These are phyloP conservation scores for Ophiostoma tasmaniense DNA, from an alignment of 2,329 filamentous ascomycete genomes.

Conservation along the genomic window DNA sequence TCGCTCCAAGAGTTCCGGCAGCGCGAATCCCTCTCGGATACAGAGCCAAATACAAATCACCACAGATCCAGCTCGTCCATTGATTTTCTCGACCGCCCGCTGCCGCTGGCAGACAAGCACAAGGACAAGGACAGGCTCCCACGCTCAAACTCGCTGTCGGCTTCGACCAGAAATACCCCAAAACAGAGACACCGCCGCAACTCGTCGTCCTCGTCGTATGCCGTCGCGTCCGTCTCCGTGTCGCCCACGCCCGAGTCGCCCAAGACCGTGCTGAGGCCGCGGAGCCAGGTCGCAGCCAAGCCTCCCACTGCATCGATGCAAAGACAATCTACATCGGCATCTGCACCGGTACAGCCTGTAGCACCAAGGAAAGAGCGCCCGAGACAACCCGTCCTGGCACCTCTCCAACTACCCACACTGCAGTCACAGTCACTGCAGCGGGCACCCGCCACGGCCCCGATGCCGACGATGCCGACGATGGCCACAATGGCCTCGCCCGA, in stretches of 20 bases:
- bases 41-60: background rate
- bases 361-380: background rate
- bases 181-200: background rate
- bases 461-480: background rate
- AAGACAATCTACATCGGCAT: too few species aligned
- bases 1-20: background rate
- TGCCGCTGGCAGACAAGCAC: background rate
- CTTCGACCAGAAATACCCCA: background rate
- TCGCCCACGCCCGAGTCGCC: too few species aligned
- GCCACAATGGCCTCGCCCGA: too few species aligned
- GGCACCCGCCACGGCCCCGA: background rate
- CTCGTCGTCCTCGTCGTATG: constrained; percentile 2
- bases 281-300: too few species aligned
- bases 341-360: too few species aligned
- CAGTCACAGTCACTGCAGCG: background rate
- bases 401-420: background rate
- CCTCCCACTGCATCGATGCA: too few species aligned
- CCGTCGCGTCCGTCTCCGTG: constrained; percentile 6
- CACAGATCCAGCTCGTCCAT: background rate
- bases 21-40: background rate
- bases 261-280: too few species aligned
- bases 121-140: too few species aligned
- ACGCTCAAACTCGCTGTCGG: too few species aligned
- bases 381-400: background rate
- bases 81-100: background rate